A percentile compares a stretch with the other conserved stretches of the same genome.
Evolutionary conservation across 192 early-diverging fungal genomes (phyloP).

Genomic region (Jimgerdemannia flammicorona): DNA sequence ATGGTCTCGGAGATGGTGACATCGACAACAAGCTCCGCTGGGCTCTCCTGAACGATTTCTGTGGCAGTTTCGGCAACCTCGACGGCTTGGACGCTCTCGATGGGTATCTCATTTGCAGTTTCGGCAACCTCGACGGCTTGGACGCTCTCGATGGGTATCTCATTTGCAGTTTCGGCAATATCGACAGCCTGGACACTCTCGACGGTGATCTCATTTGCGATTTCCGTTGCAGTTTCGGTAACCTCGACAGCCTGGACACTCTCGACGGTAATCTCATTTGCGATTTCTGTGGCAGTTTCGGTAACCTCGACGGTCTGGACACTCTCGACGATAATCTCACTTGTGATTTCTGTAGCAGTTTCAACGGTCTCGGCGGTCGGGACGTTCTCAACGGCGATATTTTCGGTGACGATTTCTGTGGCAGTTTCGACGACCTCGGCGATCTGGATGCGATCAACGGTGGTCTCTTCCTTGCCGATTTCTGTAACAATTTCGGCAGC

Average conservation of each 20-base stretch:
- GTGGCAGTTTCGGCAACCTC: neutral
- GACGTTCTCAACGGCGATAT: neutral
- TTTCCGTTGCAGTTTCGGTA: neutral
- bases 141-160: neutral
- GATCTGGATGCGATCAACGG: too few species aligned
- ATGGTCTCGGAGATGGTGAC: neutral
- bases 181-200: neutral
- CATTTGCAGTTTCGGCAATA: neutral
- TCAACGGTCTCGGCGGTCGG: neutral
- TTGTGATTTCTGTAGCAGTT: neutral
- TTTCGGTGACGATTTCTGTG: neutral
- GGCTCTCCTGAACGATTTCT: neutral
- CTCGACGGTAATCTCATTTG: neutral
- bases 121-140: neutral
- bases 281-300: neutral
- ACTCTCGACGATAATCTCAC: neutral
- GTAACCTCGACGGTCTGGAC: neutral
- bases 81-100: neutral
- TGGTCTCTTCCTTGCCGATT: too few species aligned
- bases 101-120: neutral
- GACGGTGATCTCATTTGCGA: neutral
- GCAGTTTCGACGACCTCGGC: neutral
- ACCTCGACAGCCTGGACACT: neutral
- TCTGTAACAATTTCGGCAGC: too few species aligned
- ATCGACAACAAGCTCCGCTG: neutral